Conservation (phyloP, 129 eudicot species). For the Gnaphalium uliginosum region DNA sequence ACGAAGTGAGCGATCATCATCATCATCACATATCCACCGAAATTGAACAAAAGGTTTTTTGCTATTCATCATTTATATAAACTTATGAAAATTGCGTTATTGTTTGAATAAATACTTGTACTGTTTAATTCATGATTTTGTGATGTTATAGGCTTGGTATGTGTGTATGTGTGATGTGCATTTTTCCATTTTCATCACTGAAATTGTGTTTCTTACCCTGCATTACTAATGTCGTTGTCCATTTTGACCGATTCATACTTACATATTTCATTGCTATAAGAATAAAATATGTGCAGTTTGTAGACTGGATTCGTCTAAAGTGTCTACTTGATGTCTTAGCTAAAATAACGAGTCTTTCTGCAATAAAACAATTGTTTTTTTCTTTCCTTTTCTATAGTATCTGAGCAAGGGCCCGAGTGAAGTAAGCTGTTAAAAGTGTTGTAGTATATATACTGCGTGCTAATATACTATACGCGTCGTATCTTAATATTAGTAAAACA, state of each 20-base stretch:
- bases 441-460: background rate
- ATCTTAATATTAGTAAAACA: no score
- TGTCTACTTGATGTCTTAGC: background rate
- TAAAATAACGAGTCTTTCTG: no score
- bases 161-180: background rate
- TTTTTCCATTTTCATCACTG: background rate
- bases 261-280: background rate
- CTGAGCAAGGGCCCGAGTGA: background rate
- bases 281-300: background rate
- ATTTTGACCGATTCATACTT: background rate
- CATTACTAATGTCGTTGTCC: background rate
- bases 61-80: background rate
- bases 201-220: background rate
- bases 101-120: background rate
- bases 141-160: background rate
- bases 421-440: background rate
- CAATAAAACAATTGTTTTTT: background rate
- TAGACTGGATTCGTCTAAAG: background rate
- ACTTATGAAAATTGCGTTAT: background rate
- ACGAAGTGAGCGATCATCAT: background rate
- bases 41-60: background rate
- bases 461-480: no score
- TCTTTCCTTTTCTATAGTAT: background rate
- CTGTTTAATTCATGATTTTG: background rate
- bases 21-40: background rate